These are phyloP conservation scores for Daldinia vernicosa DNA, from an alignment of 495 filamentous ascomycete genomes.

Conservation along the genomic window DNA sequence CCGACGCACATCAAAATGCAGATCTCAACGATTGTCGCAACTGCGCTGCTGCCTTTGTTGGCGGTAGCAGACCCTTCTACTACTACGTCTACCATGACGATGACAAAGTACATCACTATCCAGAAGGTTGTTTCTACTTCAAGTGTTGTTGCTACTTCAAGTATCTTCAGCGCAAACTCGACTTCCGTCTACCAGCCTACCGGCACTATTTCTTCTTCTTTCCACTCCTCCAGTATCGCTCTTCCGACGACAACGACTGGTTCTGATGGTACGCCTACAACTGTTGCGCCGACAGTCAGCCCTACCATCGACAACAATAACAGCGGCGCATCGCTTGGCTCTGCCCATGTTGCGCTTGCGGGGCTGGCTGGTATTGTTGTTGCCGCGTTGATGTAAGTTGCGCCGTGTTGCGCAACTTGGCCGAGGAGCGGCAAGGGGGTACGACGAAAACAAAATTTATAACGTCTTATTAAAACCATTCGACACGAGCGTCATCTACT, in stretches of 20 bases:
- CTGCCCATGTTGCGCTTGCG: conserved; percentile 51
- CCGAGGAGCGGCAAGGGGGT: conserved; percentile 14
- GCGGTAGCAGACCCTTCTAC: conserved; percentile 56
- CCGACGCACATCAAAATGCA: conserved; percentile 48
- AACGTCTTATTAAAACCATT: conserved; percentile 42
- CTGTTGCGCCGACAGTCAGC: conserved; percentile 40
- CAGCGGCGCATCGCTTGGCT: conserved; percentile 47
- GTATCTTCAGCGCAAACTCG: conserved; percentile 37
- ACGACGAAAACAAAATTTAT: conserved; percentile 27
- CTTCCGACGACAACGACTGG: conserved; percentile 36
- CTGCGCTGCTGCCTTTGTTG: conserved; percentile 56
- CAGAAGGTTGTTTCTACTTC: conserved; percentile 47
- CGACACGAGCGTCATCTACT: conserved; percentile 56
- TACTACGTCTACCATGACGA: conserved; percentile 58
- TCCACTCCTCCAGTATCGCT: conserved; percentile 33
- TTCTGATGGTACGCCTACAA: conserved; percentile 39
- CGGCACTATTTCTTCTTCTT: conserved; percentile 29
- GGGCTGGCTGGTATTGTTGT: conserved; percentile 57
- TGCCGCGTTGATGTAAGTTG: conserved; percentile 55
- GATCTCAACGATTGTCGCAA: conserved; percentile 46
- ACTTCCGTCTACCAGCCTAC: conserved; percentile 36
- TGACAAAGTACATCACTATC: conserved; percentile 63
- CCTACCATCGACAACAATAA: conserved; percentile 47
- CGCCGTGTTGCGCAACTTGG: conserved; percentile 18
- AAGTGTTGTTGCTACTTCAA: conserved; percentile 47